Conservation (phyloP, 176 grass and related monocot genomes). For the Triticum urartu region DNA sequence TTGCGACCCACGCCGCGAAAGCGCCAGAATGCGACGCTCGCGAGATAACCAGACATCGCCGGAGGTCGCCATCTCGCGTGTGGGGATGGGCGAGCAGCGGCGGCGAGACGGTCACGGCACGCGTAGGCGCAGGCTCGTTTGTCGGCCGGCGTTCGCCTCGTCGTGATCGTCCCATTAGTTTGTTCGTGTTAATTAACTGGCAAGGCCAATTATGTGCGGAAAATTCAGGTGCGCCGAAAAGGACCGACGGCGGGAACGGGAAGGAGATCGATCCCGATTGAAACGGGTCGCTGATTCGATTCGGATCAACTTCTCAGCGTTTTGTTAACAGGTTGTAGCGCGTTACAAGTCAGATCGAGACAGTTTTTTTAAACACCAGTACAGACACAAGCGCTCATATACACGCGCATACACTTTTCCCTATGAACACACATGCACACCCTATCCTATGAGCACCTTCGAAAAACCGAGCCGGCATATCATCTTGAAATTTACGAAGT, state of each 20-base stretch:
- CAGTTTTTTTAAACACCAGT: not conserved
- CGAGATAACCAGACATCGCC: not conserved
- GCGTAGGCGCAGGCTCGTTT: not conserved
- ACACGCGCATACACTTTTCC: too few relatives aligned
- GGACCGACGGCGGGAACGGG: not conserved
- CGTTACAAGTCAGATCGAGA: not conserved
- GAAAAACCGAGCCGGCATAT: too few relatives aligned
- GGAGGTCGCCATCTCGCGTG: not conserved
- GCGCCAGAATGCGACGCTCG: not conserved
- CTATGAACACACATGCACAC: too few relatives aligned
- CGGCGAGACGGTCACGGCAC: not conserved
- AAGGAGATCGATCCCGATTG: too few relatives aligned
- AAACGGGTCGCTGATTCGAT: not conserved
- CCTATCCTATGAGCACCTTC: too few relatives aligned
- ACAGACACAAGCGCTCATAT: too few relatives aligned
- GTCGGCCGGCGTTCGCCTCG: not conserved
- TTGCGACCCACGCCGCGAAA: not conserved
- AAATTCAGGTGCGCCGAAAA: not conserved
- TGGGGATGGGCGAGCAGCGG: not conserved
- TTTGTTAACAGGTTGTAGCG: not conserved
- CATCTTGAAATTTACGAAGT: too few relatives aligned
- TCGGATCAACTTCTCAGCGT: not conserved
- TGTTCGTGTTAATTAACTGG: not conserved
- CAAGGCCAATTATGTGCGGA: not conserved
- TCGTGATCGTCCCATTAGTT: not conserved